Base-by-base conservation (phyloP, 2,329 filamentous ascomycete genomes). In the Colletotrichum sp. region DNA sequence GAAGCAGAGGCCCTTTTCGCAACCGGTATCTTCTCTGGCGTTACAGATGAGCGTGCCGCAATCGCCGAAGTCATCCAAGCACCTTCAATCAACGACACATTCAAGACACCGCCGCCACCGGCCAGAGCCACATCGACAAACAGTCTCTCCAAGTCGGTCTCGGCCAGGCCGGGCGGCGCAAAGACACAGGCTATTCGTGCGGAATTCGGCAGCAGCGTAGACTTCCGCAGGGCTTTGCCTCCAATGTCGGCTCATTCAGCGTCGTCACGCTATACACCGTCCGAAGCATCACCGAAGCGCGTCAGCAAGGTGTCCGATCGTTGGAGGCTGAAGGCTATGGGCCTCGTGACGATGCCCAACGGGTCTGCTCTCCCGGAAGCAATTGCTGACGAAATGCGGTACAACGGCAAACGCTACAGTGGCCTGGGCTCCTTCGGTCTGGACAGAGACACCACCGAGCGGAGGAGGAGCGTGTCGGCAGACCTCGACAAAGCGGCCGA, bases 291-390 rank as follows among this genome's bases (percentile, higher is more conserved):
- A 49, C 69, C 71, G 5, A 80, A 79, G 49, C 80, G 82, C 12
- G 70, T 80, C 5, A 87, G 85, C 79, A 86, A 82, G 67, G 85
- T 84, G 8, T 88, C 87, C 8, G 85, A 87, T 69, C 83, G 86
- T 52, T 89, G 88, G 88, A 82, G 84, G 7, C 82, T 89, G 73
- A 89, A 88, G 68, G 87, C 87, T 57, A 88, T 89, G 87, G 88
- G 87, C 12, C 85, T 91, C 22, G 88, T 90, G 4, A 88, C 87
- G 77, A 87, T 90, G 86, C 86, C 88, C 6, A 87, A 91, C 77
- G 87, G 90, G n/a, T 86, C 88, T 64, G 89, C 88, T 76, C 79
- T 90, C 4, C 90, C 89, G 8, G 89, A 91, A 77, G 85, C 85
- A 4, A 83, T 92, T 55, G 88, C 88, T 15, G 79, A 86, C 44